phyloP scores from a whole-genome alignment of 192 early-diverging fungal species.

The Backusella tuberculispora region DNA sequence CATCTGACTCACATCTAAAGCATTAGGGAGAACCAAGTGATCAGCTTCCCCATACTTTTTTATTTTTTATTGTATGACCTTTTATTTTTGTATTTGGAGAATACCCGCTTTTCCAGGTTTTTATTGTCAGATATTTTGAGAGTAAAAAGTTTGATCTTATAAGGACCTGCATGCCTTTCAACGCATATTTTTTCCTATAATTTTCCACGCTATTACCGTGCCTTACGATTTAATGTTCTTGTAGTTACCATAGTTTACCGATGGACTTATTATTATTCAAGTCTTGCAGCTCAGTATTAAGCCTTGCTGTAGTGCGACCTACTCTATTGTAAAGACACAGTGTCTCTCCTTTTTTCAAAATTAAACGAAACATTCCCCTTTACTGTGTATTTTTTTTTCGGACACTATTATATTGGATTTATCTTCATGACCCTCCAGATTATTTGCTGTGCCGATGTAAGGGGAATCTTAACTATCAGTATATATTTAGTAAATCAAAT shows the following conservation, averaged over 20 bases:
- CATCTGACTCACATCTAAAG: background rate
- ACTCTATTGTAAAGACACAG: constrained; percentile 20
- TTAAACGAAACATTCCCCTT: background rate
- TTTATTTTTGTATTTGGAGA: constrained; percentile 19
- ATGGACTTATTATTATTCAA: background rate
- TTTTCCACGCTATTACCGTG: constrained; percentile 26
- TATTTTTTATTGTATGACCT: background rate
- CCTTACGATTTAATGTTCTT: constrained; percentile 21
- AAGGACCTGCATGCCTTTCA: constrained; percentile 19
- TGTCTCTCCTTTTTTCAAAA: background rate
- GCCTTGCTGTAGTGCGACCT: constrained; percentile 15
- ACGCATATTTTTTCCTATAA: constrained; percentile 8
- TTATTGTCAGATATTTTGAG: constrained; percentile 36
- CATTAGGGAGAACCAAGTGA: background rate
- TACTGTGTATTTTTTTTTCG: background rate
- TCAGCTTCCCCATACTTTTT: background rate
- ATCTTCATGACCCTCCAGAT: background rate
- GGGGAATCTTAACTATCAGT: constrained; percentile 38
- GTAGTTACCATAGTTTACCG: constrained; percentile 24
- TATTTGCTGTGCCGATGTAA: constrained; percentile 1
- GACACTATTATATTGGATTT: background rate
- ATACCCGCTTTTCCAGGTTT: constrained; percentile 28
- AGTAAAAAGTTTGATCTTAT: constrained; percentile 23
- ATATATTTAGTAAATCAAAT: background rate
- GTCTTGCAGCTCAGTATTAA: constrained; percentile 6